A percentile compares a stretch with the other conserved stretches of the same genome.
Evolutionary conservation across 1,139 yeast genomes (phyloP).

Genomic region (Hansenula lynferdii): DNA sequence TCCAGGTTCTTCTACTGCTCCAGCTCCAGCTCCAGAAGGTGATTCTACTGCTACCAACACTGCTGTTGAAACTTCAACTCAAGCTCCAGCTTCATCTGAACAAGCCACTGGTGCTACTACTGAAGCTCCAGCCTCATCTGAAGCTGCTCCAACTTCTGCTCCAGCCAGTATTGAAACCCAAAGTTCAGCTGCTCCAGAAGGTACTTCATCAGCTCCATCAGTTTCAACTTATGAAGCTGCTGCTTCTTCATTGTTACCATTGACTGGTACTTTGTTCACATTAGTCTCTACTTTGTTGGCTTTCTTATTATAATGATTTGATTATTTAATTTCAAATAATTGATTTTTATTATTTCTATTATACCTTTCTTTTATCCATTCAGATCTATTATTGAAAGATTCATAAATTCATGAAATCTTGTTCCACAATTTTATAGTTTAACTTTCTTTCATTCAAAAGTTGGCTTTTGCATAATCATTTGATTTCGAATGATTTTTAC

Average conservation of each 20-base stretch:
- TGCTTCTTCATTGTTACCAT: neutral
- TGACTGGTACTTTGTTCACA: neutral
- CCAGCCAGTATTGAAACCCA: no score
- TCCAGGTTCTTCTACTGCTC: conserved; percentile 20
- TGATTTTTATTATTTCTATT: neutral
- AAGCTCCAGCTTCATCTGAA: neutral
- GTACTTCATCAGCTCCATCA: neutral
- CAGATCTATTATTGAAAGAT: no score
- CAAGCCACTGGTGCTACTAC: conserved; percentile 4
- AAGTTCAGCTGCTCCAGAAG: neutral
- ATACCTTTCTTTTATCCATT: neutral
- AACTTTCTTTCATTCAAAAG: no score
- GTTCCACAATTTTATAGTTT: no score
- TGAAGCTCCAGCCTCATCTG: neutral
- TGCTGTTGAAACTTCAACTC: conserved; percentile 1
- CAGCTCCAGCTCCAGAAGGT: conserved; percentile 5
- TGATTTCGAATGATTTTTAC: no score
- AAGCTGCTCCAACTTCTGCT: neutral
- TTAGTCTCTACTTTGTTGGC: neutral
- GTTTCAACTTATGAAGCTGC: neutral
- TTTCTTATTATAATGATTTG: neutral
- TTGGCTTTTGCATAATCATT: no score
- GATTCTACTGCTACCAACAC: neutral
- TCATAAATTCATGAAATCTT: no score
- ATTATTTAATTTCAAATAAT: neutral